Conservation (phyloP, 306 rosid genomes). For the Medicago ruthenica region DNA sequence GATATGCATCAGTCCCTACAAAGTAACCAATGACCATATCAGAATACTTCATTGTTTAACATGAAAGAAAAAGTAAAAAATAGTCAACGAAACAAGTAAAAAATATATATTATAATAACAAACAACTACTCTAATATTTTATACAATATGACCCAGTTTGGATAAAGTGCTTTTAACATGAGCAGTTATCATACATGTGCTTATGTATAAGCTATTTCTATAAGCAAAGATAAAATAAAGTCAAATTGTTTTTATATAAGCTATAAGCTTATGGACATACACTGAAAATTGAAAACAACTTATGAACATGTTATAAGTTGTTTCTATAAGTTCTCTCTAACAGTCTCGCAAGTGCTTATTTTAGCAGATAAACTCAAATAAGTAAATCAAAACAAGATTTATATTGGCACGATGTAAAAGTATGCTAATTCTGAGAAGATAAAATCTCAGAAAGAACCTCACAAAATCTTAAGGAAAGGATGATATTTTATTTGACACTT, state of each 20-base stretch:
- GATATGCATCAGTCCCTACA: conserved; percentile 92
- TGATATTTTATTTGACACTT: no score
- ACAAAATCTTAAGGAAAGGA: no score
- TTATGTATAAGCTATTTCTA: not conserved
- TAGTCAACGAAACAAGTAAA: not conserved
- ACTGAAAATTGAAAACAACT: not conserved
- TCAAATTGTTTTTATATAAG: not conserved
- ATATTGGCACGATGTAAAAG: not conserved
- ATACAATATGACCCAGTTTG: not conserved
- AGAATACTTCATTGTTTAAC: conserved; percentile 4
- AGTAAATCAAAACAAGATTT: not conserved
- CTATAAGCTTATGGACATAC: not conserved
- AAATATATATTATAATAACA: no score
- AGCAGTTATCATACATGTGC: not conserved
- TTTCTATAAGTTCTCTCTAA: not conserved
- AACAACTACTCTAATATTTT: not conserved
- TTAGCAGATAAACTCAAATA: not conserved
- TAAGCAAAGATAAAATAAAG: no score
- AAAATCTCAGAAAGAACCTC: no score
- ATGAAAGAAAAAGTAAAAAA: not conserved
- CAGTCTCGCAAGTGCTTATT: not conserved
- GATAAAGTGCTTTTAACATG: not conserved
- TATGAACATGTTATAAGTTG: not conserved
- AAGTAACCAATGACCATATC: conserved; percentile 26
- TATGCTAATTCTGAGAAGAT: not conserved